Evolutionary conservation across 148 eudicot species (phyloP), one percentile per base, ranked within the genome.

Genomic region (Polygonum aviculare): DNA sequence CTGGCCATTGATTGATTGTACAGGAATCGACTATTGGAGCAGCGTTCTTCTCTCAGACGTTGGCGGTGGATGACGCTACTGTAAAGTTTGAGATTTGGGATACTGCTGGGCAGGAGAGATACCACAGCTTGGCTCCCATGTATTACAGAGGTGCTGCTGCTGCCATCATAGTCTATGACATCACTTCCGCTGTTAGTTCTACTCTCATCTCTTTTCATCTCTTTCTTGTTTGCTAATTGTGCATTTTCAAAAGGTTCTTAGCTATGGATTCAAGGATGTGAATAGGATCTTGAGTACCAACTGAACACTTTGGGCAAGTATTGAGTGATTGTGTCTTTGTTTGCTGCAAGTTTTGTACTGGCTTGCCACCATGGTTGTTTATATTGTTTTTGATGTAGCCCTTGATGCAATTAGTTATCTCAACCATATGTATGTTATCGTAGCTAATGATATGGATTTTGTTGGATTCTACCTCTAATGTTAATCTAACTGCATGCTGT

Each of bases 1-100:
- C 50, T 47, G 50, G 2, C 14, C 7, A 52, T 16, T 18, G 22
- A 31, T 10, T 67, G 15, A 49, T 72, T n/a, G 45, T 47, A 59
- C 41, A 94, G 98, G 98, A 94, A 84, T 94, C 98, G 74, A 94
- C 98, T 76, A 94, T 94, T 67, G 98, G 98, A 78, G 98, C 98
- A 0, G 98, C 98, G 33, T 94, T 94, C 84, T 94, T 94, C 80
- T 94, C 98, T 12, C 97, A 92, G 78, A 90, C 98, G n/a, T 77
- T 94, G 70, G 89, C 98, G 12, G 97, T 90, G 76, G 89, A 90
- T 71, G 97, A 90, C 19, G 89, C 88, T 19, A 90, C 98, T 2
- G 97, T 94, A 74, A 94, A 94, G 76, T 92, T 94, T 74, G 98
- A 94, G 95, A 92, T 95, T 75, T 92, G 98, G 97, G 98, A 95